phyloP scores from a whole-genome alignment of 371 early-diverging fungal genomes.

The Zychaea mexicana region DNA sequence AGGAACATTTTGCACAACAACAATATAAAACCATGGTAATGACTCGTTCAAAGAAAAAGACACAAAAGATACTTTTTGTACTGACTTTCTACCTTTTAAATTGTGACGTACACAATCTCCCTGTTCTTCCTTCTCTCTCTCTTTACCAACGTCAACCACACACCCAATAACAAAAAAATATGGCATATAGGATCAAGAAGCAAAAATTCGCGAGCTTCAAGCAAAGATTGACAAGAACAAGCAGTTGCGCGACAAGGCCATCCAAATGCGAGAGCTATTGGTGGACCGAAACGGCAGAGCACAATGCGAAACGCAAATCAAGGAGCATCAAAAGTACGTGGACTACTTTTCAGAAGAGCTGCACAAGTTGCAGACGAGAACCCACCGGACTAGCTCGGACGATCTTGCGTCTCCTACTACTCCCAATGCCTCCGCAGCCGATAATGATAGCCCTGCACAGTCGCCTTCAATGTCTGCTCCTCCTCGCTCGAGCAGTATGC shows the following conservation, averaged over 20 bases:
- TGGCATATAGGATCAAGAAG: constrained; percentile 10
- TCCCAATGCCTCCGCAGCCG: constrained; percentile 3
- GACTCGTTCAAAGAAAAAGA: too few relatives aligned
- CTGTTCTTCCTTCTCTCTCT: not conserved
- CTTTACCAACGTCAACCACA: not conserved
- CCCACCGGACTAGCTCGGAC: constrained; percentile 20
- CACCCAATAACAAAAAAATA: not conserved
- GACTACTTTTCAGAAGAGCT: constrained; percentile 80
- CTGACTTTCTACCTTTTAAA: too few relatives aligned
- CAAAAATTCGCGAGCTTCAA: constrained; percentile 52
- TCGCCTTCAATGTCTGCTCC: constrained; percentile 12
- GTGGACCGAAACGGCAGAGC: constrained; percentile 69
- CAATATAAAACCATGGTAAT: too few relatives aligned
- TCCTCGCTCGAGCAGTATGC: constrained; percentile 31
- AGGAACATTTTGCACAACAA: too few relatives aligned
- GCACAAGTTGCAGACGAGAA: constrained; percentile 51
- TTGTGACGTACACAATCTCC: not conserved
- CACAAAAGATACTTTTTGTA: too few relatives aligned
- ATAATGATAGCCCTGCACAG: constrained; percentile 12
- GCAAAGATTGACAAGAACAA: constrained; percentile 69
- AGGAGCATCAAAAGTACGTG: constrained; percentile 81
- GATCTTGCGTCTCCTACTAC: not conserved
- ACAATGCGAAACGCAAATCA: constrained; percentile 79
- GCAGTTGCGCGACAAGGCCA: constrained; percentile 70
- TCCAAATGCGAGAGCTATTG: constrained; percentile 65